phyloP scores from a whole-genome alignment of 352 stramenopile species.

The Pythium phragmiticola region DNA sequence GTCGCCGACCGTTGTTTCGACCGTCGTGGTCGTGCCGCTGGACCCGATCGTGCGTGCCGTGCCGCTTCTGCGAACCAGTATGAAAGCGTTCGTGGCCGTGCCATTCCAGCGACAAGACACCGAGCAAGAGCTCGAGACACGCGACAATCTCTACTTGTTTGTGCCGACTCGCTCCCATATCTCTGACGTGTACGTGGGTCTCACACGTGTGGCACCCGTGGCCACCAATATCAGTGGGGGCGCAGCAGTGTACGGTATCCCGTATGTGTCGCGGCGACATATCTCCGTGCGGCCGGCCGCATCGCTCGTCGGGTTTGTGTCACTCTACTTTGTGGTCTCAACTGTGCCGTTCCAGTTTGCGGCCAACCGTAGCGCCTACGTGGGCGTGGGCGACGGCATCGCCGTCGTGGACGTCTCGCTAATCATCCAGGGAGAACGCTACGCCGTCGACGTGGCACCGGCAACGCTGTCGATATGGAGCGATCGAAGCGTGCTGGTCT shows the following conservation, averaged over 20 bases:
- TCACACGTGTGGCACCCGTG: slow-evolving; percentile 22
- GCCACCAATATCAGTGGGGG: slow-evolving; percentile 22
- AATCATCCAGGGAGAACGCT: slow-evolving; percentile 29
- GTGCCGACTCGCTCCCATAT: slow-evolving; percentile 34
- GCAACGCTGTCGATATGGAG: not conserved
- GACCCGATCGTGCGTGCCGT: slow-evolving; percentile 20
- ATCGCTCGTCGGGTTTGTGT: slow-evolving; percentile 35
- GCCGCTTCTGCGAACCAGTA: slow-evolving; percentile 5
- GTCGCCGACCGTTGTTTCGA: slow-evolving; percentile 14
- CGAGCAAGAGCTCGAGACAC: slow-evolving; percentile 31
- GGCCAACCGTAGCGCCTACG: slow-evolving; percentile 32
- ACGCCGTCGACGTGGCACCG: slow-evolving; percentile 14
- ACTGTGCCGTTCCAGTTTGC: slow-evolving; percentile 43
- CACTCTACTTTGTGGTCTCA: slow-evolving; percentile 41
- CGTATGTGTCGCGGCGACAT: slow-evolving; percentile 29
- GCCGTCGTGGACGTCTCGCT: slow-evolving; percentile 40
- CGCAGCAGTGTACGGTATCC: slow-evolving; percentile 36
- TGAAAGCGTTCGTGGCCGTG: slow-evolving; percentile 40
- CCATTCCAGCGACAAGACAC: slow-evolving; percentile 39
- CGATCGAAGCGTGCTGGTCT: not conserved
- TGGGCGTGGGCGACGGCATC: slow-evolving; percentile 36
- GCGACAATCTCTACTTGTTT: slow-evolving; percentile 44
- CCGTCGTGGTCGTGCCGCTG: slow-evolving; percentile 31
- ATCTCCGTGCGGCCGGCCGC: slow-evolving; percentile 33
- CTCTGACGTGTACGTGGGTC: slow-evolving; percentile 39